These are phyloP conservation scores for Apodospora peruviana DNA, from an alignment of 495 filamentous ascomycete genomes.

Conservation along the genomic window DNA sequence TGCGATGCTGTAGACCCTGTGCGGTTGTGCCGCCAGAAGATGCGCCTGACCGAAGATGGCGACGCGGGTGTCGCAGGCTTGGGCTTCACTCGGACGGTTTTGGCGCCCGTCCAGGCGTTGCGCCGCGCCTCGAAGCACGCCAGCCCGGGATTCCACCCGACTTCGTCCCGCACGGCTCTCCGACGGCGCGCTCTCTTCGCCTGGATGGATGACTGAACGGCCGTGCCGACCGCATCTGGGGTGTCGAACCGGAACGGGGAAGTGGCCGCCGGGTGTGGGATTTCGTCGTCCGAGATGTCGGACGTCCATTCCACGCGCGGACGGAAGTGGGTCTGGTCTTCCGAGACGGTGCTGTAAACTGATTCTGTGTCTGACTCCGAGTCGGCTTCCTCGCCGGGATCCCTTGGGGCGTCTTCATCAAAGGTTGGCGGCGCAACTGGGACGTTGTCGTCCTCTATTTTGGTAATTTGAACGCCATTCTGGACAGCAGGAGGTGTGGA, in stretches of 20 bases:
- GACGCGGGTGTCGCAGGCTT: slow-evolving; percentile 24
- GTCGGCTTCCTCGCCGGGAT: slow-evolving; percentile 26
- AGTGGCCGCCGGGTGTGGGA: slow-evolving; percentile 10
- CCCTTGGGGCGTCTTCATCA: slow-evolving; percentile 12
- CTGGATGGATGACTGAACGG: slow-evolving; percentile 30
- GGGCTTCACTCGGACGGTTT: slow-evolving; percentile 37
- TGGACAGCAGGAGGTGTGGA: neutral
- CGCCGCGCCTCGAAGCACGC: slow-evolving; percentile 67
- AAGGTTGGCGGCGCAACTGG: neutral
- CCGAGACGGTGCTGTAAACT: slow-evolving; percentile 41
- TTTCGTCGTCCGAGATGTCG: slow-evolving; percentile 39
- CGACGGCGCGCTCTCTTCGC: slow-evolving; percentile 54
- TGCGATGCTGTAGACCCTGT: slow-evolving; percentile 28
- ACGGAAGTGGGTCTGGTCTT: slow-evolving; percentile 35
- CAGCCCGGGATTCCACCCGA: slow-evolving; percentile 77
- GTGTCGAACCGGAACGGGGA: slow-evolving; percentile 60
- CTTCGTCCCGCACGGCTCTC: slow-evolving; percentile 63
- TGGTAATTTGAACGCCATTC: neutral
- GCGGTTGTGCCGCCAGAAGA: slow-evolving; percentile 25
- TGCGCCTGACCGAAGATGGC: slow-evolving; percentile 21
- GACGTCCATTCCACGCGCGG: slow-evolving; percentile 43
- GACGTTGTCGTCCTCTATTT: neutral
- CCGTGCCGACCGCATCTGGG: slow-evolving; percentile 53
- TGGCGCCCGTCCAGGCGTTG: slow-evolving; percentile 84
- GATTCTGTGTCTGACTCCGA: slow-evolving; percentile 38